These are phyloP conservation scores for Linnemannia schmuckeri DNA, from an alignment of 192 early-diverging fungal genomes.

Conservation along the genomic window DNA sequence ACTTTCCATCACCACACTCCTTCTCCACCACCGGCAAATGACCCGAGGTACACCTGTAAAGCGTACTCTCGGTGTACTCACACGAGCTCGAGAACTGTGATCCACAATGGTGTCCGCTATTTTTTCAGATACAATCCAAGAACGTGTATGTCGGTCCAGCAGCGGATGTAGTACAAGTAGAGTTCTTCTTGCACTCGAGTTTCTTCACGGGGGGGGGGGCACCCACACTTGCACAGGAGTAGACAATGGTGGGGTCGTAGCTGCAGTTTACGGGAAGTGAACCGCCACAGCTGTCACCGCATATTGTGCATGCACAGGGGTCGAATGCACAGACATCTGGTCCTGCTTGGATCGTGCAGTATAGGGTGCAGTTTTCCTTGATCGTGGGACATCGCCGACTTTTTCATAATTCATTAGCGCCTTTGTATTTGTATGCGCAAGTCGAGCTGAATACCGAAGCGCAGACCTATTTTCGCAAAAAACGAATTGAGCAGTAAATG, in stretches of 20 bases:
- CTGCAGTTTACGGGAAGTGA: neutral
- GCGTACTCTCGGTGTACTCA: neutral
- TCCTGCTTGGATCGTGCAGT: neutral
- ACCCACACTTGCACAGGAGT: neutral
- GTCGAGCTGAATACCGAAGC: neutral
- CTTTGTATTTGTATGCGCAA: neutral
- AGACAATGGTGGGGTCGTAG: neutral
- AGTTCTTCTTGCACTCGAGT: neutral
- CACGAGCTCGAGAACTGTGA: neutral
- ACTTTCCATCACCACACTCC: slow-evolving; percentile 1
- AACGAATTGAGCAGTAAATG: neutral
- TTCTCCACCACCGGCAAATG: neutral
- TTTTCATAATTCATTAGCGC: neutral
- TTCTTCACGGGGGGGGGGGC: neutral
- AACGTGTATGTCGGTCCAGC: neutral
- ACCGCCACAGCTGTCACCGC: neutral
- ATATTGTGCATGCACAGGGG: neutral
- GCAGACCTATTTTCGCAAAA: neutral
- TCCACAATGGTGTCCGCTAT: neutral
- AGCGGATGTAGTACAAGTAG: neutral
- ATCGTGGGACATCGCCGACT: neutral
- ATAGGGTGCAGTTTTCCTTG: neutral
- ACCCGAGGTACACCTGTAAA: neutral
- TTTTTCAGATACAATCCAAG: neutral
- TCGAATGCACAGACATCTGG: neutral